Conservation (phyloP, 352 stramenopile genomes). For the Phytophthora chlamydospora region DNA sequence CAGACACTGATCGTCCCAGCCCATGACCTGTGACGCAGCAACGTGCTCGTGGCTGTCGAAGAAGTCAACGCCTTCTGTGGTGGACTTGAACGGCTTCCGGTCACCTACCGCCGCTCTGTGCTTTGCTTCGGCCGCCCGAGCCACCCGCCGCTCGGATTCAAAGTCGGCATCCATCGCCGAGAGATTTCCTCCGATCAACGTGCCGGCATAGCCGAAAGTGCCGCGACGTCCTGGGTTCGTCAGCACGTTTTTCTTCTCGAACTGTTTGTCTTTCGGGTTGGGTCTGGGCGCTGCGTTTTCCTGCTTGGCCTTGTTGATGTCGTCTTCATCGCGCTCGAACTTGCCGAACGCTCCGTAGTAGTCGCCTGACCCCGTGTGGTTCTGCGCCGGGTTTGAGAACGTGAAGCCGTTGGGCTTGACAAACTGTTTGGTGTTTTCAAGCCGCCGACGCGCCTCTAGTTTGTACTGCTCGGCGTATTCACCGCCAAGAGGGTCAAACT, state of each 20-base stretch:
- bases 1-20: conserved; percentile 76
- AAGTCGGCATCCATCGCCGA: conserved; percentile 64
- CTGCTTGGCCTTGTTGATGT: conserved; percentile 54
- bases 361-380: conserved; percentile 67
- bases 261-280: conserved; percentile 68
- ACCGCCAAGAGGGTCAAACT: conserved; percentile 65
- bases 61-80: conserved; percentile 62
- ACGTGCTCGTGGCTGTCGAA: conserved; percentile 82
- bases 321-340: conserved; percentile 67
- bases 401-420: conserved; percentile 71
- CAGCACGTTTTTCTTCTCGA: conserved; percentile 75
- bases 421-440: conserved; percentile 78
- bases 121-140: conserved; percentile 40
- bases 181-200: conserved; percentile 63
- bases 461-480: conserved; percentile 80
- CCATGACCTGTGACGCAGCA: conserved; percentile 57
- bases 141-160: conserved; percentile 49
- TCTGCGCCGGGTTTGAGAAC: conserved; percentile 66
- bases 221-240: conserved; percentile 67
- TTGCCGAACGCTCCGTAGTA: conserved; percentile 78
- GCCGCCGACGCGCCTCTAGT: conserved; percentile 59
- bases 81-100: conserved; percentile 78
- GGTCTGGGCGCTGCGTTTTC: conserved; percentile 43
- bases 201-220: conserved; percentile 77
- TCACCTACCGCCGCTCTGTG: conserved; percentile 68